phyloP scores from a whole-genome alignment of 2,329 filamentous ascomycete genomes.

The Colletotrichum sp. region DNA sequence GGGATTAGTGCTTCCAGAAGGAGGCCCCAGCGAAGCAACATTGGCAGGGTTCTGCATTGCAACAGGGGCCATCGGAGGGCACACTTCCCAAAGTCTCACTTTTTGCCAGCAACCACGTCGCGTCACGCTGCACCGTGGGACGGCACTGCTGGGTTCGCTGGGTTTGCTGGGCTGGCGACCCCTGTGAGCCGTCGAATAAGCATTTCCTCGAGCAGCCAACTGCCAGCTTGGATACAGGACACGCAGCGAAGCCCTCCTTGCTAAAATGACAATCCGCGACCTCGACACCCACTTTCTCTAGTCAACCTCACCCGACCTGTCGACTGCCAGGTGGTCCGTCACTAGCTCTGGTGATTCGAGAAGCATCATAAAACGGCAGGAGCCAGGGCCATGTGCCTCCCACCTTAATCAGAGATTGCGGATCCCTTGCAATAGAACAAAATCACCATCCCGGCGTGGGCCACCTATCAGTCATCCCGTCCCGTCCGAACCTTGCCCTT shows the following conservation, averaged over 20 bases:
- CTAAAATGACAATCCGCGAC: not conserved
- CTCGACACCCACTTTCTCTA: not conserved
- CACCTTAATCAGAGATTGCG: constrained; percentile 9
- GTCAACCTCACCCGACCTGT: not conserved
- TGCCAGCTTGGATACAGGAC: not conserved
- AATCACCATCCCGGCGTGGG: not conserved
- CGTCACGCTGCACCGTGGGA: constrained; percentile 10
- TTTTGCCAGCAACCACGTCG: constrained; percentile 1
- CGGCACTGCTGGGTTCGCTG: not conserved
- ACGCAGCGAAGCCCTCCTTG: not conserved
- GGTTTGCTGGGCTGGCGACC: not conserved
- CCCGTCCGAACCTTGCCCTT: not conserved
- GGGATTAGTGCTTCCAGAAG: not conserved
- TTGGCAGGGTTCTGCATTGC: constrained; percentile 6
- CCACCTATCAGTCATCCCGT: not conserved
- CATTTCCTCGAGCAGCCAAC: not conserved
- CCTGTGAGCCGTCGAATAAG: constrained; percentile 9
- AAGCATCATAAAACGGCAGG: not conserved
- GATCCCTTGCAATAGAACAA: constrained; percentile 7
- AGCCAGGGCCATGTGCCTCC: constrained; percentile 15
- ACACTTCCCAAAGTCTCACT: not conserved
- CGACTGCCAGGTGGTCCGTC: not conserved
- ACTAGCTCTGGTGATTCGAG: not conserved
- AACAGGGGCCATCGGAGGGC: not conserved
- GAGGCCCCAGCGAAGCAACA: not conserved